A percentile compares a stretch with the other conserved stretches of the same genome.
phyloP scores from a whole-genome alignment of 148 eudicot species.

The Rhododendron henanense region DNA sequence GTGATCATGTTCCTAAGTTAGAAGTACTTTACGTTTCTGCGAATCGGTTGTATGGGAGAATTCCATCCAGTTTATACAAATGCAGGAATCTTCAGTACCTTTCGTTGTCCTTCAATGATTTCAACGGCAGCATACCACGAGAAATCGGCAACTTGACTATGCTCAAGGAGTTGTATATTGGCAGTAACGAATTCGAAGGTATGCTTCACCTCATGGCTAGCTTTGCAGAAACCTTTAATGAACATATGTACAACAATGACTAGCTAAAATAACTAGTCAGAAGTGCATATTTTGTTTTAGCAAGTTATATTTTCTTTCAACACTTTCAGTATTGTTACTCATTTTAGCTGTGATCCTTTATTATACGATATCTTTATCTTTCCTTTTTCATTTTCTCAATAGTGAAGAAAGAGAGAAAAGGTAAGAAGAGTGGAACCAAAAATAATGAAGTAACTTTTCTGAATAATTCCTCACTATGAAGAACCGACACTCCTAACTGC shows the following conservation, averaged over 20 bases:
- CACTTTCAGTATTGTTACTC: neutral
- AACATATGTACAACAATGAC: neutral
- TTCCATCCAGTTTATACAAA: neutral
- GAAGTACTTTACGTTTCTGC: neutral
- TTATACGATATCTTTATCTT: no score
- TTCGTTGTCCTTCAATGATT: conserved; percentile 3
- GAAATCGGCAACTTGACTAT: neutral
- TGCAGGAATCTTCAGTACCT: conserved; percentile 3
- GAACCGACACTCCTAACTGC: no score
- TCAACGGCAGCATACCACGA: neutral
- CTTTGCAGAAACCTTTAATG: neutral
- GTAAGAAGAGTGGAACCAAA: no score
- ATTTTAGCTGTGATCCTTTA: no score
- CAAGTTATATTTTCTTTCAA: neutral
- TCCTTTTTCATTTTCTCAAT: no score
- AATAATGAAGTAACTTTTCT: no score
- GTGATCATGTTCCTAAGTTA: neutral
- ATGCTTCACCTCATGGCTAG: neutral
- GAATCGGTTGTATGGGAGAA: neutral
- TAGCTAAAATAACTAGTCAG: neutral
- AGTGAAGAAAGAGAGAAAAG: no score
- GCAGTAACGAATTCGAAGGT: neutral
- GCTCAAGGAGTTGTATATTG: neutral
- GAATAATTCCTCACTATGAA: no score
- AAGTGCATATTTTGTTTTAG: no score